Evolutionary conservation across 257 asterid genomes (phyloP).

Genomic region (Nicotiana tomentosiformis): DNA sequence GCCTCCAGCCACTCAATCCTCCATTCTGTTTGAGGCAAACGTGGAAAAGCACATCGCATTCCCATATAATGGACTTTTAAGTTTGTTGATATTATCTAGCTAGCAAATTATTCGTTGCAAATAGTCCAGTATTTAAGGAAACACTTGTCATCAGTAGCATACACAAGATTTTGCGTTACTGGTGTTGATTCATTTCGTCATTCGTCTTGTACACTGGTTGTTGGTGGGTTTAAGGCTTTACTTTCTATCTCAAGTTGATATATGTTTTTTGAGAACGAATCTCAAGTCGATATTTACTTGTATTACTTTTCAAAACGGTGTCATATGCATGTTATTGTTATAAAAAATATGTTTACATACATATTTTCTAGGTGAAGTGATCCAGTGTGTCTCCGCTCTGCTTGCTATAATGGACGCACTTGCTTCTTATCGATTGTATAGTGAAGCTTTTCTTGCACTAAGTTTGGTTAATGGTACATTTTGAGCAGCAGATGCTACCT

Average conservation of each 20-base stretch:
- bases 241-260: not conserved
- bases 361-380: not conserved
- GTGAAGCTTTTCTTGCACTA: not conserved
- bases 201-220: not conserved
- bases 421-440: not conserved
- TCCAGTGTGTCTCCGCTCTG: not conserved
- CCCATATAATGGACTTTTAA: not conserved
- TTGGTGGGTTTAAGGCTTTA: not conserved
- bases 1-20: not conserved
- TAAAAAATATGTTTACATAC: not conserved
- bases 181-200: not conserved
- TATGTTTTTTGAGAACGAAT: not conserved
- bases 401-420: not conserved
- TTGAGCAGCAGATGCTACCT: conserved; percentile 22
- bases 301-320: not conserved
- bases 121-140: not conserved
- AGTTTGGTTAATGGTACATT: not conserved
- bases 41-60: not conserved
- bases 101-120: not conserved
- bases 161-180: not conserved
- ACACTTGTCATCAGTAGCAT: not conserved
- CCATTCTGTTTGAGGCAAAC: not conserved
- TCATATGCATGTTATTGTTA: not conserved
- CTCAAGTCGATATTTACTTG: not conserved
- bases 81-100: not conserved